These are phyloP conservation scores for Bimuria novae-zelandiae DNA, from an alignment of 2,329 filamentous ascomycete species.

Conservation along the genomic window DNA sequence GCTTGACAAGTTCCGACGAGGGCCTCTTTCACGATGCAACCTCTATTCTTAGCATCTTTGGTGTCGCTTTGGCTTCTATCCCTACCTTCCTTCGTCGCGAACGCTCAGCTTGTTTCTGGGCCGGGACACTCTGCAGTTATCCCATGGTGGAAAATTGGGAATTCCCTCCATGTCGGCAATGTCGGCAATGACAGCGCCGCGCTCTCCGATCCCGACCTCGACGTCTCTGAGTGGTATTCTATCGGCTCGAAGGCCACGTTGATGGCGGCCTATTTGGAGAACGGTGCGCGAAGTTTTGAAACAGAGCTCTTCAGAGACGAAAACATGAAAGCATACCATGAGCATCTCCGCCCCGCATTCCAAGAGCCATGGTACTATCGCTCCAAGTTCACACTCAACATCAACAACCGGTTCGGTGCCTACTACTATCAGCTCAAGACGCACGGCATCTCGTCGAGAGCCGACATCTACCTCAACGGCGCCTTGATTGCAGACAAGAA, in stretches of 20 bases:
- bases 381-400: slow-evolving; percentile 50
- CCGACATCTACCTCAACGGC: slow-evolving; percentile 65
- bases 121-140: slow-evolving; percentile 17
- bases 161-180: slow-evolving; percentile 22
- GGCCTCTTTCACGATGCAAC: not conserved
- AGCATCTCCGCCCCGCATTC: slow-evolving; percentile 56
- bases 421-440: slow-evolving; percentile 60
- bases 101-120: slow-evolving; percentile 9
- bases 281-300: too few relatives aligned
- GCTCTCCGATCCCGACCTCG: slow-evolving; percentile 29
- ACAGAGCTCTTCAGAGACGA: too few relatives aligned
- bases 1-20: not conserved
- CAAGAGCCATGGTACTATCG: slow-evolving; percentile 64
- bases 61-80: not conserved
- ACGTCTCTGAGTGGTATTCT: slow-evolving; percentile 59
- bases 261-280: slow-evolving; percentile 61
- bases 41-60: not conserved
- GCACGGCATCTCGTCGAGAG: slow-evolving; percentile 64
- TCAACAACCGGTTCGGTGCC: slow-evolving; percentile 18
- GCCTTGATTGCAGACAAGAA: slow-evolving; percentile 54
- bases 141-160: slow-evolving; percentile 26
- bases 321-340: too few relatives aligned
- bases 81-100: slow-evolving; percentile 3
- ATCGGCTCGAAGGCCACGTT: slow-evolving; percentile 58
- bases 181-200: slow-evolving; percentile 15